These are phyloP conservation scores for Pseudogymnoascus sp. DNA, from an alignment of 2,329 filamentous ascomycete species.

Conservation along the genomic window DNA sequence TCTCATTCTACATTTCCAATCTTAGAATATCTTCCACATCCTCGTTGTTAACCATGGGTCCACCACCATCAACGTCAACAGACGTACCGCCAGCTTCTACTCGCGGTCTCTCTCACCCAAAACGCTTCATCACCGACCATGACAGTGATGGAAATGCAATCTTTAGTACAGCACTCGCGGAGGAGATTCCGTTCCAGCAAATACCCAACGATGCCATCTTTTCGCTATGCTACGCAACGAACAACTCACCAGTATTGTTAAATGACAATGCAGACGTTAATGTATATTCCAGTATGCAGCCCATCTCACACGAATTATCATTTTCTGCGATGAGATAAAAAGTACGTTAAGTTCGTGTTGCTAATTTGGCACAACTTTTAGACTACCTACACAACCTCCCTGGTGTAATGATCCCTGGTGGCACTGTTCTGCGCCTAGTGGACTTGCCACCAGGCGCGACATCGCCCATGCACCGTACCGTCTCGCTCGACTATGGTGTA, in stretches of 20 bases:
- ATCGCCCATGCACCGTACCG: conserved; percentile 26
- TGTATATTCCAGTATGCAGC: conserved; percentile 8
- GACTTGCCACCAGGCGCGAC: conserved; percentile 22
- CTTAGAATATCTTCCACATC: background rate
- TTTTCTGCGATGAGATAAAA: background rate
- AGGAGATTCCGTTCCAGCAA: conserved; percentile 18
- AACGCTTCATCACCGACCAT: conserved; percentile 24
- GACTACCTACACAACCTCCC: conserved; percentile 15
- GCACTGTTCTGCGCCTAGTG: conserved; percentile 22
- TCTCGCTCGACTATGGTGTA: conserved; percentile 25
- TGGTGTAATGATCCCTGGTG: conserved; percentile 20
- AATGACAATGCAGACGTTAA: conserved; percentile 17
- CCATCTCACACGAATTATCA: background rate
- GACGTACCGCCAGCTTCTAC: background rate
- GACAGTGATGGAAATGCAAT: conserved; percentile 22
- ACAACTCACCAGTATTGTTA: conserved; percentile 20
- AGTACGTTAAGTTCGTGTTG: background rate
- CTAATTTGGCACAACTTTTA: background rate
- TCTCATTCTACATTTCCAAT: background rate
- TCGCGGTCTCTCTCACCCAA: background rate
- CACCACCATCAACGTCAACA: background rate
- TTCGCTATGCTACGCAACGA: conserved; percentile 22
- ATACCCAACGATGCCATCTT: conserved; percentile 21
- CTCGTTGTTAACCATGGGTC: background rate
- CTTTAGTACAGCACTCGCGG: conserved; percentile 18